These are phyloP conservation scores for Rhodomyrtus psidioides DNA, from an alignment of 441 rosid genomes.

Conservation along the genomic window DNA sequence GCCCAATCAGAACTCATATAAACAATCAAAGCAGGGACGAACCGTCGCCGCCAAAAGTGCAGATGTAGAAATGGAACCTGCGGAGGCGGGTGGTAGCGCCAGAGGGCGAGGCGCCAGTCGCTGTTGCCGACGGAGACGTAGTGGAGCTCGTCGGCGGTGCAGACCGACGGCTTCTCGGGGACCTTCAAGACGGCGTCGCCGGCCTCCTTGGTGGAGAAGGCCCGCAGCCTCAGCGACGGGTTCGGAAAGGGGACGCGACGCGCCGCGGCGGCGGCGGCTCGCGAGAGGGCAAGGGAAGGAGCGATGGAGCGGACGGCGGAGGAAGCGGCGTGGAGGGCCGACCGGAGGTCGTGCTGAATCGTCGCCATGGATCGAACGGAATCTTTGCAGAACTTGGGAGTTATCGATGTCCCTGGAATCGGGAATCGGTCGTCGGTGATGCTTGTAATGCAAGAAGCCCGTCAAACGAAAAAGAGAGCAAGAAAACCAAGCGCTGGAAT, in stretches of 20 bases:
- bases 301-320: slow-evolving; percentile 21
- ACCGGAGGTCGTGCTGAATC: slow-evolving; percentile 43
- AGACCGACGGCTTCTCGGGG: slow-evolving; percentile 58
- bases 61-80: slow-evolving; percentile 29
- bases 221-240: slow-evolving; percentile 23
- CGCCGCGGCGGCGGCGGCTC: slow-evolving; percentile 1
- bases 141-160: slow-evolving; percentile 90
- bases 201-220: slow-evolving; percentile 37
- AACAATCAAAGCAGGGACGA: neutral
- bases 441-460: neutral
- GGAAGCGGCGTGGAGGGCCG: slow-evolving; percentile 34
- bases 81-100: slow-evolving; percentile 85
- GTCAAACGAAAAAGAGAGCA: neutral
- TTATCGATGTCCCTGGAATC: slow-evolving; percentile 24
- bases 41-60: neutral
- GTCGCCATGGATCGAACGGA: slow-evolving; percentile 24
- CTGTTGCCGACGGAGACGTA: slow-evolving; percentile 58
- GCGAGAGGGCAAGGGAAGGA: slow-evolving; percentile 6
- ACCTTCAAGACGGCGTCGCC: slow-evolving; percentile 14
- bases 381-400: slow-evolving; percentile 84
- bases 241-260: slow-evolving; percentile 6
- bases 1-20: neutral
- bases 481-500: too few relatives aligned
- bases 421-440: neutral
- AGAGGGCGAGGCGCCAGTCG: slow-evolving; percentile 92